These are phyloP conservation scores for Castanopsis chinensis DNA, from an alignment of 306 rosid species.

Conservation along the genomic window DNA sequence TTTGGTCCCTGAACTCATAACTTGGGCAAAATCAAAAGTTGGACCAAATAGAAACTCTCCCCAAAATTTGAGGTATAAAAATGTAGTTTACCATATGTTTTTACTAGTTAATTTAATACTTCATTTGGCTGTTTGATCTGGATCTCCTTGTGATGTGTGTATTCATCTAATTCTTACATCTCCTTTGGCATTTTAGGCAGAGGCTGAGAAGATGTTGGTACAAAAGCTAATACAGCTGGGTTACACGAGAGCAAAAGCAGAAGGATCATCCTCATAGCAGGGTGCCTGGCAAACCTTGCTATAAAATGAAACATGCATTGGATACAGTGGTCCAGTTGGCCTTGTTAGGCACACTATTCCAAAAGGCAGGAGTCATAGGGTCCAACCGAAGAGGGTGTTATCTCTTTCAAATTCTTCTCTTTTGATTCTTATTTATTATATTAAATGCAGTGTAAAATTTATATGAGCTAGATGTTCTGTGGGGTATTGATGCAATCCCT, in stretches of 20 bases:
- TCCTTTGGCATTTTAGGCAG: conserved; percentile 46
- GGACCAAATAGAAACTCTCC: neutral
- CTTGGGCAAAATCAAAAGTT: neutral
- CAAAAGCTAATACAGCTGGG: conserved; percentile 70
- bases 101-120: neutral
- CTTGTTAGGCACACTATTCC: neutral
- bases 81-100: neutral
- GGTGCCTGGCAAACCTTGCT: neutral
- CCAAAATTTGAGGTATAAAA: neutral
- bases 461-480: neutral
- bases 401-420: neutral
- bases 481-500: neutral
- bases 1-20: neutral
- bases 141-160: neutral
- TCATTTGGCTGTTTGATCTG: neutral
- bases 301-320: neutral
- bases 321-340: neutral
- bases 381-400: neutral
- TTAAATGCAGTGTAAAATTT: neutral
- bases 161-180: conserved; percentile 1
- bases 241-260: conserved; percentile 48
- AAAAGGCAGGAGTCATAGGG: neutral
- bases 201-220: conserved; percentile 81
- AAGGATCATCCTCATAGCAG: conserved; percentile 37
- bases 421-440: neutral